These are phyloP conservation scores for Sugiyamaella lignohabitans DNA, from an alignment of 805 yeast genomes.

Conservation along the genomic window DNA sequence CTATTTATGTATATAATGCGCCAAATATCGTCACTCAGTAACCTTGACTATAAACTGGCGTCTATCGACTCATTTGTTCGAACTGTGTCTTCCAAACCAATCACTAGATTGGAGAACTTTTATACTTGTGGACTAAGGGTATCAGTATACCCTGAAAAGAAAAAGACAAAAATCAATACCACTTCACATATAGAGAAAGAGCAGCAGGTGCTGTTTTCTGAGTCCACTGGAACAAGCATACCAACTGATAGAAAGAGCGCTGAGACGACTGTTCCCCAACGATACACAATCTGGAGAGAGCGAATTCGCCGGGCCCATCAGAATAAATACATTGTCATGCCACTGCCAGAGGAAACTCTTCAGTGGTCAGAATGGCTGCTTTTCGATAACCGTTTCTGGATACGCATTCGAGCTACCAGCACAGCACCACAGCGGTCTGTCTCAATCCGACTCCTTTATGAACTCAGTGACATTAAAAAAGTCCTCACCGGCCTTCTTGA, in stretches of 20 bases:
- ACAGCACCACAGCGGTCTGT: background rate
- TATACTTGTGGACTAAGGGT: background rate
- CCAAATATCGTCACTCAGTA: slow-evolving; percentile 9
- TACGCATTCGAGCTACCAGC: background rate
- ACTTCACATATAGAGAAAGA: no score
- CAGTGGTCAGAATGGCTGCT: slow-evolving; percentile 20
- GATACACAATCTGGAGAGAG: slow-evolving; percentile 4
- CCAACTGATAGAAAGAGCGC: no score
- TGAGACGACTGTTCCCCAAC: background rate
- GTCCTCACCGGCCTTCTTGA: slow-evolving; percentile 3
- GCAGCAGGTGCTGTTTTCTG: background rate
- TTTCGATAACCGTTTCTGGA: slow-evolving; percentile 18
- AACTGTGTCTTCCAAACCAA: background rate
- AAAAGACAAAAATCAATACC: background rate
- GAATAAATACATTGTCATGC: slow-evolving; percentile 1
- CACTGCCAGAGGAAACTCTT: background rate
- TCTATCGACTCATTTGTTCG: slow-evolving; percentile 13
- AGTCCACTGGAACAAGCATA: background rate
- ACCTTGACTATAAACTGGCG: slow-evolving; percentile 7
- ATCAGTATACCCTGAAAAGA: background rate
- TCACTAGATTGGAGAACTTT: no score
- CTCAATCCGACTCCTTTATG: slow-evolving; percentile 2
- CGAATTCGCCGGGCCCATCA: background rate
- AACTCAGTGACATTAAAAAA: background rate
- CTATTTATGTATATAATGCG: slow-evolving; percentile 6